Conservation (phyloP, 306 rosid genomes). For the Quercus suber region DNA sequence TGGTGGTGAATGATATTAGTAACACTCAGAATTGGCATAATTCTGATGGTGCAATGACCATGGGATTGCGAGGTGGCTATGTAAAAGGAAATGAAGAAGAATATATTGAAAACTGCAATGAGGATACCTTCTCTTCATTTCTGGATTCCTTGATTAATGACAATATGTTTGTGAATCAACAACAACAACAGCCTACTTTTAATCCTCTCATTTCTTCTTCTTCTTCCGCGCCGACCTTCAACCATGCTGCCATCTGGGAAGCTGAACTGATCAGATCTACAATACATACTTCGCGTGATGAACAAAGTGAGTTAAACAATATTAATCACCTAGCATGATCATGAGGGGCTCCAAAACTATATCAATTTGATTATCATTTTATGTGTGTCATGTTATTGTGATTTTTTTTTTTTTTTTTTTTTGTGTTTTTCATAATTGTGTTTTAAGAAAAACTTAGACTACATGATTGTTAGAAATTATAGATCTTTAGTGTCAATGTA, state of each 20-base stretch:
- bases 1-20: not conserved
- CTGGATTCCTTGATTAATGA: conserved; percentile 71
- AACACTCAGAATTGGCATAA: conserved; percentile 1
- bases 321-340: not conserved
- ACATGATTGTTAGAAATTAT: not conserved
- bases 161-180: conserved; percentile 41
- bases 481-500: not conserved
- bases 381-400: not conserved
- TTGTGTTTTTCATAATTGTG: not conserved
- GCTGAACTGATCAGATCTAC: not conserved
- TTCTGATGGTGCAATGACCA: conserved; percentile 9
- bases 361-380: not conserved
- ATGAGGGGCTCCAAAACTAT: not conserved
- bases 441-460: not conserved
- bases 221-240: not conserved
- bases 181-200: conserved; percentile 19
- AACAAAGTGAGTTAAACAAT: not conserved
- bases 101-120: conserved; percentile 36
- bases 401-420: not conserved
- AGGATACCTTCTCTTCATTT: conserved; percentile 68
- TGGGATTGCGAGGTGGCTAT: conserved; percentile 11
- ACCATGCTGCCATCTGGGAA: not conserved
- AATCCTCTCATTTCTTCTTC: not conserved
- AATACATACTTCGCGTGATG: not conserved
- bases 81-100: conserved; percentile 19